Conservation (phyloP, 371 early-diverging fungal genomes). For the Coemansia sp. region DNA sequence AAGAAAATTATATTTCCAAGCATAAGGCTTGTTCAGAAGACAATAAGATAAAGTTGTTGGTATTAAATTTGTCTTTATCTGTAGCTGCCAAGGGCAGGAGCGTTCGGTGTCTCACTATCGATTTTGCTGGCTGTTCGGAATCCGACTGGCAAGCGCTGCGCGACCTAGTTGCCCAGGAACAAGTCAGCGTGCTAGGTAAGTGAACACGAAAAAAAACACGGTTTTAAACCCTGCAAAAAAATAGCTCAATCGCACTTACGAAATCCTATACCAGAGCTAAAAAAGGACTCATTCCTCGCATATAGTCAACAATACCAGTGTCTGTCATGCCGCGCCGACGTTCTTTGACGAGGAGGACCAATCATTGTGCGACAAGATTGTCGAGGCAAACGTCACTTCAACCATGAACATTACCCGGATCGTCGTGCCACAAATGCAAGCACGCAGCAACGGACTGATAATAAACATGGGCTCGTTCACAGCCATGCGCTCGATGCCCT, state of each 20-base stretch:
- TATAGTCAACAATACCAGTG: constrained; percentile 85
- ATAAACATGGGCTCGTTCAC: constrained; percentile 94
- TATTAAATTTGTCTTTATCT: not conserved
- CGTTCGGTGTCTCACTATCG: constrained; percentile 72
- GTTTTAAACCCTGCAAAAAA: no score
- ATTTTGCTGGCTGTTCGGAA: constrained; percentile 70
- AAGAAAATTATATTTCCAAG: not conserved
- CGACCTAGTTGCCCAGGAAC: constrained; percentile 54
- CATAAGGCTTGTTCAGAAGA: not conserved
- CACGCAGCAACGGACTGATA: constrained; percentile 76
- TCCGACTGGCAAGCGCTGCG: constrained; percentile 69
- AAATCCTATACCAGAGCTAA: no score
- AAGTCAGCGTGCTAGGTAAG: constrained; percentile 48
- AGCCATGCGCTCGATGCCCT: constrained; percentile 81
- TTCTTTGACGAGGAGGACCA: constrained; percentile 77
- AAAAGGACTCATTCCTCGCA: not conserved
- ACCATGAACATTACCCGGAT: constrained; percentile 72
- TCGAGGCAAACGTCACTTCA: constrained; percentile 83
- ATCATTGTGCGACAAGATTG: constrained; percentile 67
- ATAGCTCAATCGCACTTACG: no score
- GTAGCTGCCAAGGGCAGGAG: constrained; percentile 59
- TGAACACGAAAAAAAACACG: not conserved
- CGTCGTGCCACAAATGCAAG: constrained; percentile 74
- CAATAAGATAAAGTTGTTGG: not conserved
- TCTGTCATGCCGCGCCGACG: constrained; percentile 78